Evolutionary conservation across 2,329 filamentous ascomycete species (phyloP), one percentile per base, ranked within the genome.

Genomic region (Neonectria hederae): DNA sequence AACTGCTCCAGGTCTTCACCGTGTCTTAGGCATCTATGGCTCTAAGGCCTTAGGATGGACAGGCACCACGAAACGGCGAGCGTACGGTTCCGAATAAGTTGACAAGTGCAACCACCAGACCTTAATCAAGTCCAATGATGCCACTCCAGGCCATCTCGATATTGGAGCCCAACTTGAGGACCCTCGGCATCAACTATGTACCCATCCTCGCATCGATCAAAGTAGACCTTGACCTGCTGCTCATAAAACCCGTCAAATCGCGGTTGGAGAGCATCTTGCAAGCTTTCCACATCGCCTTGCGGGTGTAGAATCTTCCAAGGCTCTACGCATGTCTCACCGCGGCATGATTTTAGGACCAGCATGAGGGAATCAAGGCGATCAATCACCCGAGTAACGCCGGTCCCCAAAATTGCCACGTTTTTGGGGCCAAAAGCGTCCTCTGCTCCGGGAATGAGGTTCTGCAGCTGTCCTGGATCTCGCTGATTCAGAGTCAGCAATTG

Each of bases 331-430:
- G 81, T 79, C 10, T 78, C 68, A 9, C 81, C 84, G 70, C 85
- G 84, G 76, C 88, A 90, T 4, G 85, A 85, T 76, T 90, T 90
- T 24, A 88, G 79, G 1, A 89, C 85, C 64, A 90, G 77, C 51
- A 89, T 79, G 1, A 90, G 79, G 3, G 86, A 79, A 65, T 90
- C 87, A 0, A 91, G 80, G 2, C 87, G 83, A 22, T 80, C 76
- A 3, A 84, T 69, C 0, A 87, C 78, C 55, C 82, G 80, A 6
- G 72, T 60, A 1, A 82, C 63, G 1, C 58, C 67, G 1, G 59
- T 68, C 11, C 43, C 63, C 0, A 71, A 10, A n/a, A 82, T 62
- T 32, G 71, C 45, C 11, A 40, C 7, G 7, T 54, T 32, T 1
- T 11, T 43, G 1, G 26, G 21, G 0, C 38, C 46, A 0, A 28